phyloP scores from a whole-genome alignment of 495 filamentous ascomycete species.

The Xylaria castorea region DNA sequence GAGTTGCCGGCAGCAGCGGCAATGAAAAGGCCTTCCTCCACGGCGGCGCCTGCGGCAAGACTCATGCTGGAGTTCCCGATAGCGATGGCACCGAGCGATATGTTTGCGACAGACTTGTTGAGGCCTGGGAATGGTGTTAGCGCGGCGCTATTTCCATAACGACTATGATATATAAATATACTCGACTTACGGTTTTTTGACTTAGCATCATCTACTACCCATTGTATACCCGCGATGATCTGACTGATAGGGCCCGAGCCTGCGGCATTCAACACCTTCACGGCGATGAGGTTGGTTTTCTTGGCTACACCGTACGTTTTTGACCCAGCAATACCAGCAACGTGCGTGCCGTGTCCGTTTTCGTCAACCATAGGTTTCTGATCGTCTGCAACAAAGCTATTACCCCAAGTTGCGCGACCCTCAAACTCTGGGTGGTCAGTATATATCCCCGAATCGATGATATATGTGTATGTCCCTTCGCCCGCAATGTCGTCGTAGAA shows the following conservation, averaged over 20 bases:
- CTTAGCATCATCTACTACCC: constrained; percentile 48
- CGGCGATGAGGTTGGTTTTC: constrained; percentile 41
- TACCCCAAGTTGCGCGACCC: constrained; percentile 57
- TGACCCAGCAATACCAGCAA: constrained; percentile 44
- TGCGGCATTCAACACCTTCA: constrained; percentile 47
- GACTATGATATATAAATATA: neutral
- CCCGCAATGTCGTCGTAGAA: constrained; percentile 53
- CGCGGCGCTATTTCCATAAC: neutral
- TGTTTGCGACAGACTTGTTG: constrained; percentile 49
- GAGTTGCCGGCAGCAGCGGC: constrained; percentile 54
- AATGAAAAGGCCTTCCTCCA: constrained; percentile 52
- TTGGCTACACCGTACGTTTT: constrained; percentile 47
- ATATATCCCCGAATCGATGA: constrained; percentile 59
- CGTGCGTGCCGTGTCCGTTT: constrained; percentile 49
- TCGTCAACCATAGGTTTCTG: constrained; percentile 44
- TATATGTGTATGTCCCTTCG: constrained; percentile 51
- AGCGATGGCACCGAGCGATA: constrained; percentile 55
- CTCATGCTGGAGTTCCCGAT: constrained; percentile 47
- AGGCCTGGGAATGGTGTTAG: constrained; percentile 28
- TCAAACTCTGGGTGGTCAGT: constrained; percentile 57
- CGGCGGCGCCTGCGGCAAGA: constrained; percentile 47
- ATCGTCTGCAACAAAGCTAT: constrained; percentile 47
- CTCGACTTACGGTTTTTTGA: constrained; percentile 33
- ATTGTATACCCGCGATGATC: constrained; percentile 60
- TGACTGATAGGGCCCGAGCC: constrained; percentile 49